Evolutionary conservation across 2,329 filamentous ascomycete genomes (phyloP).

Genomic region (Diplocarpon rosae): DNA sequence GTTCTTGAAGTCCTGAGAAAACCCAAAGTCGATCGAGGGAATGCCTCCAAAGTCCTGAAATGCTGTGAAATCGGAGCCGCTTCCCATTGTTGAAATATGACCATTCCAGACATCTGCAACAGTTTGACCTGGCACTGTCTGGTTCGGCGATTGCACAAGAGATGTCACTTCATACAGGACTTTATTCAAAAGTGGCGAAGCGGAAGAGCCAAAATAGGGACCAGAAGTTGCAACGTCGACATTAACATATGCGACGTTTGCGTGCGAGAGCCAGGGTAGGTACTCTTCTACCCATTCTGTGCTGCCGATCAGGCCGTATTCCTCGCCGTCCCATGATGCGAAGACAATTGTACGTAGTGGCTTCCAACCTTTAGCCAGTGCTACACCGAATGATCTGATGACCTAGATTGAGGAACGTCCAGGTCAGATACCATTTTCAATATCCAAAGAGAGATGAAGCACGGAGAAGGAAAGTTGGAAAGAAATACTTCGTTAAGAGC

Average conservation of each 20-base stretch:
- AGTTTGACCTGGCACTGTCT: slow-evolving; percentile 29
- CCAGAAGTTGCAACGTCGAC: slow-evolving; percentile 63
- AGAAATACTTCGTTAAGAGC: slow-evolving; percentile 54
- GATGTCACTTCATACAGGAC: slow-evolving; percentile 45
- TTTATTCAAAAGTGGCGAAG: slow-evolving; percentile 53
- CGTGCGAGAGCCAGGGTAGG: slow-evolving; percentile 60
- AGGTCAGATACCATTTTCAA: background rate
- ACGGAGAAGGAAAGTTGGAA: background rate
- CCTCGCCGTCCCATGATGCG: slow-evolving; percentile 62
- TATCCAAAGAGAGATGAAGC: background rate
- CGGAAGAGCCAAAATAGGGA: slow-evolving; percentile 39
- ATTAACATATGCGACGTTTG: slow-evolving; percentile 66
- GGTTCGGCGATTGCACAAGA: slow-evolving; percentile 34
- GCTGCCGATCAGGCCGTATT: slow-evolving; percentile 70
- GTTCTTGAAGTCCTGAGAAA: slow-evolving; percentile 21
- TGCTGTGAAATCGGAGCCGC: slow-evolving; percentile 56
- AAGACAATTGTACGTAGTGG: slow-evolving; percentile 86
- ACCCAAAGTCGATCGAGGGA: slow-evolving; percentile 46
- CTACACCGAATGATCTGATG: slow-evolving; percentile 61
- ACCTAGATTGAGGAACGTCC: slow-evolving; percentile 26
- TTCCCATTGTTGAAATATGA: slow-evolving; percentile 45
- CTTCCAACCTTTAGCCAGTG: slow-evolving; percentile 65
- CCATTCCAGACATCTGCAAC: slow-evolving; percentile 39
- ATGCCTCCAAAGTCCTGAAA: slow-evolving; percentile 48
- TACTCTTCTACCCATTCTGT: slow-evolving; percentile 85